Percentiles rank a stretch among this genome's conserved stretches.
phyloP scores from a whole-genome alignment of 2,329 filamentous ascomycete genomes.

The Microdochium paspali region DNA sequence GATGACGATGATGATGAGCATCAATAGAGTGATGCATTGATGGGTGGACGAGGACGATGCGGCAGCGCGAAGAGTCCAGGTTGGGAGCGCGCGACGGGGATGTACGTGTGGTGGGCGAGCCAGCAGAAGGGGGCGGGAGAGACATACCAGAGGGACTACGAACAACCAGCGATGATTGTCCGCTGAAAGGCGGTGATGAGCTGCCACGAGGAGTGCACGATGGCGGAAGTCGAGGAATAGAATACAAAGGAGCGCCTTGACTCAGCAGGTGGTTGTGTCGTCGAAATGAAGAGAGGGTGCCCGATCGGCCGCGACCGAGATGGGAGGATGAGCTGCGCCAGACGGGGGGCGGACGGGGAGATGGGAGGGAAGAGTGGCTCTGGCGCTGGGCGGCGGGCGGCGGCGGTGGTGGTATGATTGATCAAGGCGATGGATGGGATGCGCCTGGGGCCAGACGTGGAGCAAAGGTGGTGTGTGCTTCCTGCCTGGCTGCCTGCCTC shows the following conservation, averaged over 20 bases:
- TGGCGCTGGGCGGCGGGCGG: not conserved
- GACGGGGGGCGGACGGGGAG: not conserved
- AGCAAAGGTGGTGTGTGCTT: not conserved
- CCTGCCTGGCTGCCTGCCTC: not conserved
- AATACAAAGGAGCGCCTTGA: not conserved
- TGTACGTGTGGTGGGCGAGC: not conserved
- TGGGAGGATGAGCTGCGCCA: not conserved
- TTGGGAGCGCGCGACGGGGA: not conserved
- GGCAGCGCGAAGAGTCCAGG: not conserved
- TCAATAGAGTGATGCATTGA: not conserved
- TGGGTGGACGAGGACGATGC: not conserved
- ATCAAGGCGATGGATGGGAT: not conserved
- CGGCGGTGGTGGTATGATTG: conserved; percentile 1
- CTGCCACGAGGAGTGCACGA: not conserved
- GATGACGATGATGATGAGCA: not conserved
- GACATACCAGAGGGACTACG: not conserved
- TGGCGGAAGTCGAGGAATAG: not conserved
- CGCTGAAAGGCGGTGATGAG: not conserved
- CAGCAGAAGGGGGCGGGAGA: not conserved
- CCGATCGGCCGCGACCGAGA: conserved; percentile 1
- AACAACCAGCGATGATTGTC: not conserved
- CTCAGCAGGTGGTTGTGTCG: not conserved
- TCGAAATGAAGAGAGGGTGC: not conserved
- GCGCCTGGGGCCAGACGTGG: not conserved
- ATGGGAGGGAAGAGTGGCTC: conserved; percentile 1